Base-by-base conservation (phyloP, 2,329 filamentous ascomycete species). In the Fusarium pseudocircinatum region DNA sequence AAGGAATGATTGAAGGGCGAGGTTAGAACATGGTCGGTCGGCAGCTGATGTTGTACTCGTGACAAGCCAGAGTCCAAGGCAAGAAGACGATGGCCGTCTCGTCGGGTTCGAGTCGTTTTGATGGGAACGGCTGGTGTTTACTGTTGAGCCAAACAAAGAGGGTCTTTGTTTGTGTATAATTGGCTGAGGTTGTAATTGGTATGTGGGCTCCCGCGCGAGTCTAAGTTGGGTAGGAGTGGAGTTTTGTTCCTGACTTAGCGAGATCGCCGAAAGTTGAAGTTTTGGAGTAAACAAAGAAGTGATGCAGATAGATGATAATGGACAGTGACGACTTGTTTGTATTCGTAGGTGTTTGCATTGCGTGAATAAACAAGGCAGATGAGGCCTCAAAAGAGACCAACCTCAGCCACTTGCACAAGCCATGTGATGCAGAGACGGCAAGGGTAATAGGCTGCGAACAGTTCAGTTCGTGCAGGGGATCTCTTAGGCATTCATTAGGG, bases 201-300 rank as follows among this genome's bases (percentile, higher is more conserved):
- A 63, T 73, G 34, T 58, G 65, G 67, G 72, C 71, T 69, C 60
- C 60, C 69, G 56, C 44, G 47, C 63, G 43, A 67, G 61, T 42
- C 67, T 70, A 61, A 64, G 22, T 63, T 58, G 32, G 44, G 69
- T 63, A 56, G 49, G 46, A 60, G 72, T 75, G 72, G 72, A 74
- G 72, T 75, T 61, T 22, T 54, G 69, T 74, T 58, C 61, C 72
- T 75, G 69, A 57, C 57, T 72, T 74, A 66, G 72, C 69, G 63
- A 42, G 56, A 53, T 62, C 30, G 42, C 62, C 47, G 57, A 58
- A 39, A 43, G 47, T 57, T 58, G 50, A 58, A 32, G 63, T 42
- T 62, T 32, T n/a, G 7, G n/a, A 40, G 54, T 58, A 60, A 67
- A 72, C 47, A 74, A 62, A 60, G 37, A 70, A 34, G n/a, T 32